Base-by-base conservation (phyloP, 2,329 filamentous ascomycete genomes). In the Drechslerella coelobrocha region DNA sequence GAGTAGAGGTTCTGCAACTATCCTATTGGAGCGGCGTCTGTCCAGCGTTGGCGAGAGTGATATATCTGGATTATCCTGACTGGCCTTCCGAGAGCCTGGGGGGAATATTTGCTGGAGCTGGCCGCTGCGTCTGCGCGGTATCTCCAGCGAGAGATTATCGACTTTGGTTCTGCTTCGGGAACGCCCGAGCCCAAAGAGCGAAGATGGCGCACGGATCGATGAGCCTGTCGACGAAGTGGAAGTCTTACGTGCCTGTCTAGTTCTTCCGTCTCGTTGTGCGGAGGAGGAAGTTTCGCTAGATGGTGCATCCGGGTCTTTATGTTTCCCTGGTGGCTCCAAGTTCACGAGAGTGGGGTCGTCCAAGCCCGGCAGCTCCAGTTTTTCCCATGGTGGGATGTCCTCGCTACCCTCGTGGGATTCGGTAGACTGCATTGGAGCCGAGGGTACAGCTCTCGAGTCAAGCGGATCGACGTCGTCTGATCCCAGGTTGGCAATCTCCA, bases 281-380 rank as follows among this genome's bases (percentile, higher is more conserved):
- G 34, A 43, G 3, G 56, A 12, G 4, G 45, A 52, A 2, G 56
- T 26, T 12, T 52, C 51, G 2, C 43, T 52, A 9, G 52, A 50
- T 1, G 65, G 51, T 53, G 48, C 61, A 0, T 23, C 26, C 2
- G 56, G 12, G 7, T 26, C 34, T 24, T 61, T 52, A 26, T 56
- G 34, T 39, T 57, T 57, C 27, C 61, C 56, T 31, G 65, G 65
- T 31, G 59, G 48, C 23, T 24, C 61, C 31, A 69, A 57, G 21
- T 57, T 57, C 56, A 69, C 57, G 12, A 69, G 65, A 45, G 51
- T 69, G 9, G 65, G 65, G 39, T 69, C 65, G 31, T 69, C 57
- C 12, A 62, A 24, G 1, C 65, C 65, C 10, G 65, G 65, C 6
- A 69, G 65, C 31, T 69, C 65, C 9, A 69, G 65, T 41, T 69